Evolutionary conservation across 2,329 filamentous ascomycete species (phyloP), one percentile per base, ranked within the genome.

Genomic region (Aspergillus ibericus): DNA sequence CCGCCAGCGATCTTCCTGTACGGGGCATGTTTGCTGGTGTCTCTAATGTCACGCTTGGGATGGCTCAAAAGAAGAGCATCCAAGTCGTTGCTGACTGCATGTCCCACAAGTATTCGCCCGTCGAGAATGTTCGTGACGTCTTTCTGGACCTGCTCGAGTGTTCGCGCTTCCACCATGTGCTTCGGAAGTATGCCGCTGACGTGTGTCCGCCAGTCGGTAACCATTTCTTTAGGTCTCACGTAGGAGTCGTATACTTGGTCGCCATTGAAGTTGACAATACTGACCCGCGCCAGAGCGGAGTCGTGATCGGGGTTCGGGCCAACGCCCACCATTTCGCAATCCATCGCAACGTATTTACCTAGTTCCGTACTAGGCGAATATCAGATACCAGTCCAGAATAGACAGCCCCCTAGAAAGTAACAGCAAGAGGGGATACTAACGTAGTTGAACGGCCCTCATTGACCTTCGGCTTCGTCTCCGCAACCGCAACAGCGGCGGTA

Each of bases 261-360:
- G 16, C 93, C 93, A 72, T 97, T 92, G 75, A 93, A 99, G 75
- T 98, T 96, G 66, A 97, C 93, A 15, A 96, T 80, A 70, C 91
- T 96, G 56, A 93, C 91, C 48, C 95, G 86, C 1, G 95, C 95
- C 46, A 99, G 84, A 0, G 87, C 87, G 35, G 91, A 92, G 70
- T 88, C 82, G 20, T 86, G 84, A 52, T 86, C 86, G 3, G 85
- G 85, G 75, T 79, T 74, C 2, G 77, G 78, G 1, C 85, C 84
- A 0, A 96, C 86, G 49, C 93, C 95, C 25, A 99, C 95, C 95
- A 99, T 99, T 78, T 99, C 95, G 75, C 95, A 99, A 79, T 99
- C 95, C 48, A 99, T 85, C 18, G 91, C 90, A 42, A 99, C 79
- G 73, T 96, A 99, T 81, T 95, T 96, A 53, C 93, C 95, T 18